Conservation (phyloP, 2,329 filamentous ascomycete species). For the Fusarium tanahbumbuense region DNA sequence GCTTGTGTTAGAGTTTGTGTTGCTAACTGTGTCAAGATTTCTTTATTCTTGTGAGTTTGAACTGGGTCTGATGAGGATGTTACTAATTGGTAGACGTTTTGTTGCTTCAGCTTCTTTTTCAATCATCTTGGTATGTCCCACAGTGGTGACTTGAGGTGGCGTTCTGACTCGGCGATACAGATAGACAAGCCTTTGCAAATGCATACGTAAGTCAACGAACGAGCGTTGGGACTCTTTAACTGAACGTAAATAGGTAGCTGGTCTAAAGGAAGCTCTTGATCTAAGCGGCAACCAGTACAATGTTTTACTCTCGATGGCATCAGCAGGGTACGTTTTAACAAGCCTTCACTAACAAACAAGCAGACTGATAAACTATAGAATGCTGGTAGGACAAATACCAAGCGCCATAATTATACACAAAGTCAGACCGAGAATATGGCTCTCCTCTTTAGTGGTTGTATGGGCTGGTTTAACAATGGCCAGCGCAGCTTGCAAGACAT, state of each 20-base stretch:
- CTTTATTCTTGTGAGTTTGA: conserved; percentile 46
- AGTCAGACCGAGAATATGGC: conserved; percentile 68
- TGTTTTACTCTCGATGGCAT: conserved; percentile 46
- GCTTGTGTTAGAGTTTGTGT: too few species aligned
- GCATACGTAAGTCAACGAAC: conserved; percentile 1
- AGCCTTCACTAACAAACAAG: too few species aligned
- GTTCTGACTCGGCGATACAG: background rate
- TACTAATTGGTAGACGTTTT: conserved; percentile 14
- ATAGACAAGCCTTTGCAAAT: conserved; percentile 34
- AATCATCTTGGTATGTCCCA: conserved; percentile 21
- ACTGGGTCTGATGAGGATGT: background rate
- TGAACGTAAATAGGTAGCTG: conserved; percentile 49
- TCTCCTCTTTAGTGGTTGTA: conserved; percentile 67
- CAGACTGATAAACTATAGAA: conserved; percentile 18
- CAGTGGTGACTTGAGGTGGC: accelerated
- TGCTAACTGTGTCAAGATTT: conserved; percentile 38
- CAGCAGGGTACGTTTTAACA: conserved; percentile 50
- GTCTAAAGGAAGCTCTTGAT: conserved; percentile 57
- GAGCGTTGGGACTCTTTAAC: accelerated
- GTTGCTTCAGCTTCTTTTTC: conserved; percentile 36
- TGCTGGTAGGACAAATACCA: conserved; percentile 66
- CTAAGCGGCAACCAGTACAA: conserved; percentile 56
- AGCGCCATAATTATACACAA: conserved; percentile 70
- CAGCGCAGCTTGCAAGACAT: conserved; percentile 49
- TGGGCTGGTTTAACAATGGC: conserved; percentile 68